phyloP scores from a whole-genome alignment of 768 basidiomycete species.

The Phlebiopsis gigantea region DNA sequence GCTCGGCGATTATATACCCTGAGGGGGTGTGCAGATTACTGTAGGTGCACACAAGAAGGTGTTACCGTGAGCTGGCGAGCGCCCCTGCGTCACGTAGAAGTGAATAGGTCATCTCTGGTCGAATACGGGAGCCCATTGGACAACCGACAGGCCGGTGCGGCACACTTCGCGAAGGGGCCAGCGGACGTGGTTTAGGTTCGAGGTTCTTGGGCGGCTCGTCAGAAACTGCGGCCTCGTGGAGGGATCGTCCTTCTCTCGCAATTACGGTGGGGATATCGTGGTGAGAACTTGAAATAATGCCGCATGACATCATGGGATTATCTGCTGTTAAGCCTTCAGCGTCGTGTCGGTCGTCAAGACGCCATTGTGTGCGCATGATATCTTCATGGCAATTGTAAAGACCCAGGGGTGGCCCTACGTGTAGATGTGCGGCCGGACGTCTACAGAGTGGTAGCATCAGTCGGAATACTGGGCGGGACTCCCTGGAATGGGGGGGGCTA shows the following conservation, averaged over 20 bases:
- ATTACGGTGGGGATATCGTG: not conserved
- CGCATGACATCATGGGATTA: not conserved
- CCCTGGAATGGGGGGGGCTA: not conserved
- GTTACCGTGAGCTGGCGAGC: not conserved
- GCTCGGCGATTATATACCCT: not conserved
- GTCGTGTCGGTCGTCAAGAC: not conserved
- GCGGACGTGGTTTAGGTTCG: not conserved
- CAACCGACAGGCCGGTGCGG: not conserved
- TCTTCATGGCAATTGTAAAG: not conserved
- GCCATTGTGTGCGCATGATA: not conserved
- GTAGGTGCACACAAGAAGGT: not conserved
- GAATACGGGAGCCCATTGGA: not conserved
- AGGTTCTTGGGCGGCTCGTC: not conserved
- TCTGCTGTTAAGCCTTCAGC: not conserved
- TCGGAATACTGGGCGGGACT: not conserved
- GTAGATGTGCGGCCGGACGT: not conserved
- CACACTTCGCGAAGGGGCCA: not conserved
- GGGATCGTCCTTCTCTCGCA: not conserved
- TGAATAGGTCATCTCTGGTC: not conserved
- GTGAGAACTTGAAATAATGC: not conserved
- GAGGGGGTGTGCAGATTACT: not conserved
- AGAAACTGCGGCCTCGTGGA: not conserved
- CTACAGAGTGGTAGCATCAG: not conserved
- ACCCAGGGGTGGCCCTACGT: not conserved
- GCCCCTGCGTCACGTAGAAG: not conserved